Base-by-base conservation (phyloP, 2,329 filamentous ascomycete genomes). In the Ploettnerulaceae sp. region DNA sequence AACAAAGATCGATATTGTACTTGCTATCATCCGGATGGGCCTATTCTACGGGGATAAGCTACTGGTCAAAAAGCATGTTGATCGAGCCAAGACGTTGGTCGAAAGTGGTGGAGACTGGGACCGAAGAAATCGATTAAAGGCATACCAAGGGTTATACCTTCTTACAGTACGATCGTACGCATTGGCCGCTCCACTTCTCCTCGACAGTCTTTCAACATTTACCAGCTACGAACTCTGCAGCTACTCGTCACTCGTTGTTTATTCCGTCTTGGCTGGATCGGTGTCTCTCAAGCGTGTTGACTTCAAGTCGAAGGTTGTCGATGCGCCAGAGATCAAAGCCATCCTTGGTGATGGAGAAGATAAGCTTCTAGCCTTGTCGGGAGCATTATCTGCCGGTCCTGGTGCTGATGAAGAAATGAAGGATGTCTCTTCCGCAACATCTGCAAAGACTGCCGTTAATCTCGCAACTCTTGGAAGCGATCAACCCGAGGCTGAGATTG, bases 71-170 rank as follows among this genome's bases (percentile, higher is more conserved):
- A 95, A 94, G 77, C 87, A 89, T 50, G 79, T 97, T 36, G 89
- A 95, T 62, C 84, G 91, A 33, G 90, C 90, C 59, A 89, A 87
- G 71, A 78, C 86, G 3, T 76, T 98, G 40, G 90, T 98, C 25
- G 93, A 98, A 65, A 86, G 86, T 56, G 93, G 93, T 57, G 93
- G 93, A 67, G 93, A 98, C 69, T 98, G 93, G 93, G 93, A 98
- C 67, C 86, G 93, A 56, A 85, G 93, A 67, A 98, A 98, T 74
- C 85, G 93, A 51, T 81, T 98, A 63, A 98, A 98, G 83, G 93
- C 93, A 57, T 98, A 98, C 76, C 89, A 95, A 66, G 93, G 93
- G 53, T 77, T 98, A 46, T 86, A 97, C 66, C 79, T 95, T 48
- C 82, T 98, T 57, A 97, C 91, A 18, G 81, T 93, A 56, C 89